These are phyloP conservation scores for Teunomyces cretensis DNA, from an alignment of 805 yeast genomes.

Conservation along the genomic window DNA sequence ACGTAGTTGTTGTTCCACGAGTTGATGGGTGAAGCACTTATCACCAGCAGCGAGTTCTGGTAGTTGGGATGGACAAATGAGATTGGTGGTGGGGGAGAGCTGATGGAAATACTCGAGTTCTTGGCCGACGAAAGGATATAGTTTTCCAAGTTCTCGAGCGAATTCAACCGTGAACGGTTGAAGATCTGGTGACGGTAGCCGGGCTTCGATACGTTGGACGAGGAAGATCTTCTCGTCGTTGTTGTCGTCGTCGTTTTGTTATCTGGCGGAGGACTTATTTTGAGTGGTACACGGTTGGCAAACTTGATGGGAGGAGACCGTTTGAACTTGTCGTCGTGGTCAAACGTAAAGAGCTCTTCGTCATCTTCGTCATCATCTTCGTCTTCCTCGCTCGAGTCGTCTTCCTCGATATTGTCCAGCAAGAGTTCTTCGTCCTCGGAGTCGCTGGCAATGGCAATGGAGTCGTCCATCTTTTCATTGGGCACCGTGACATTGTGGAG, in stretches of 20 bases:
- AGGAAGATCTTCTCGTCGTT: constrained; percentile 24
- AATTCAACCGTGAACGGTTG: constrained; percentile 41
- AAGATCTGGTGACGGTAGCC: constrained; percentile 30
- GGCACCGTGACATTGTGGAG: constrained; percentile 50
- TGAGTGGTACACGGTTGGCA: constrained; percentile 43
- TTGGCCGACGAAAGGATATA: constrained; percentile 42
- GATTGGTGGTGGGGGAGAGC: constrained; percentile 31
- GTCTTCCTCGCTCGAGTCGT: constrained; percentile 39
- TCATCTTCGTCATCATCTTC: constrained; percentile 33
- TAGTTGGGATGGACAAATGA: constrained; percentile 5
- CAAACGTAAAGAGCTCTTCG: constrained; percentile 25
- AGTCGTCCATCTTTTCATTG: constrained; percentile 23
- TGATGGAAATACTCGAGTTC: constrained; percentile 32
- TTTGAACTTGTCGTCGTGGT: constrained; percentile 22
- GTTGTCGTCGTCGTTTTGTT: constrained; percentile 16
- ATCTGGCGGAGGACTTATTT: constrained; percentile 37
- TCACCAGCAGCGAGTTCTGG: constrained; percentile 11
- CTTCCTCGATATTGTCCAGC: constrained; percentile 36
- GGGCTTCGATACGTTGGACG: constrained; percentile 22
- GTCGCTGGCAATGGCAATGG: constrained; percentile 29
- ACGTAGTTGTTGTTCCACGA: constrained; percentile 21
- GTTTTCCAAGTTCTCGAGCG: constrained; percentile 42
- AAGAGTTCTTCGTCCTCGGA: constrained; percentile 30
- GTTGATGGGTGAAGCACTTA: constrained; percentile 23
- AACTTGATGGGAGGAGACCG: constrained; percentile 38